Evolutionary conservation across 345 rosid species (phyloP), one percentile per base, ranked within the genome.

Genomic region (Lagerstroemia speciosa): DNA sequence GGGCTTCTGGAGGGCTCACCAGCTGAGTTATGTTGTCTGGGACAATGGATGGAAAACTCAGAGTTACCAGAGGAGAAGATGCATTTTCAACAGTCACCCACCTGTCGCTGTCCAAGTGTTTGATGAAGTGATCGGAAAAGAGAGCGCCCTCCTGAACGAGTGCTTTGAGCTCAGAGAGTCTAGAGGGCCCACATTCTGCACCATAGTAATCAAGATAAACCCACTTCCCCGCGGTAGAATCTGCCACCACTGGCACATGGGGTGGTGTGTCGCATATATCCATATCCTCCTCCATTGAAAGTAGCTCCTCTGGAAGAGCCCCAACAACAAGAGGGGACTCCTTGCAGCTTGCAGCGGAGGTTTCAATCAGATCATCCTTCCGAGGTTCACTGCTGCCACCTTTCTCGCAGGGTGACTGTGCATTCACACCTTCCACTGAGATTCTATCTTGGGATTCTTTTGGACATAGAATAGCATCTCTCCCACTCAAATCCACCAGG

Each of bases 221-320:
- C 99, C 99, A 95, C 80, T 84, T 92, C 66, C 97, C 98, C 33
- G 81, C 62, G 2, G 83, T 81, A 32, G 86, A 79, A 76, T 90
- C 96, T 52, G 83, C 75, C 63, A 78, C 79, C 43, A 77, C 36
- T 34, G 95, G 84, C 69, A 64, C 82, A 84, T 95, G 96, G 67
- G 99, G 99, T 38, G 99, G 96, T 0, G 96, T 89, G 75, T 94
- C 93, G 74, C 95, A 85, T 68, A 94, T 94, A 78, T 94, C 99
- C 99, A 94, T 95, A 80, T 95, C 99, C 81, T 92, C 99, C 87
- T 95, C 99, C 99, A 95, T 95, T 36, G 99, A 95, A 29, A 75
- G 83, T 79, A 85, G 78, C 82, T 88, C 98, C 78, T 84, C 92
- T 31, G 78, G 80, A 76, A 83, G 83, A 68, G 74, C 79, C 69